phyloP scores from a whole-genome alignment of 305 asterid genomes.

The Stenogyne calaminthoides region DNA sequence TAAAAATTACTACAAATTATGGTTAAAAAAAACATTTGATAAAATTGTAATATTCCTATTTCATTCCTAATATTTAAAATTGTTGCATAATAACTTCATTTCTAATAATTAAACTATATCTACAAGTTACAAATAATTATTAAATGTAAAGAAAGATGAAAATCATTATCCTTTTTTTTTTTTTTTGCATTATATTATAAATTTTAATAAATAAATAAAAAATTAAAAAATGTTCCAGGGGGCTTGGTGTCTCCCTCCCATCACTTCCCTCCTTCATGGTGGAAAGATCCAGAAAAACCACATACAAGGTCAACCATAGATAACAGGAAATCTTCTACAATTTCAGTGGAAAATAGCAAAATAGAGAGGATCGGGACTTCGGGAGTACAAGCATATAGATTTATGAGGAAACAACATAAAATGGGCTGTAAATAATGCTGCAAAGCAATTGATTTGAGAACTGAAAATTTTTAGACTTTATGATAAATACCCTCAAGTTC shows the following conservation, averaged over 20 bases:
- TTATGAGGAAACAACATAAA: conserved; percentile 17
- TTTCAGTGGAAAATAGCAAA: conserved; percentile 10
- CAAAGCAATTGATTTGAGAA: conserved; percentile 18
- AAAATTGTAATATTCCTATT: not conserved
- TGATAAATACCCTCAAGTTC: conserved; percentile 84
- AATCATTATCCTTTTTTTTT: not conserved
- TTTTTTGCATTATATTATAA: not conserved
- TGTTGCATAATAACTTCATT: not conserved
- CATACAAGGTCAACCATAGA: conserved; percentile 4
- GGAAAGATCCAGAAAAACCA: conserved; percentile 18
- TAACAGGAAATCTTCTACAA: conserved; percentile 13
- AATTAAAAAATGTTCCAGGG: not conserved
- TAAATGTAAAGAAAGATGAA: not conserved
- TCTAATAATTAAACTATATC: not conserved
- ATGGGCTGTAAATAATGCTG: conserved; percentile 19
- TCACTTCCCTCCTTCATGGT: not conserved
- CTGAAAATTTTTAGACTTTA: conserved; percentile 17
- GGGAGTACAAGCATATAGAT: conserved; percentile 18
- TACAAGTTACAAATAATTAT: not conserved
- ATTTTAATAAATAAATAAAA: too few relatives aligned
- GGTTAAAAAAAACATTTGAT: not conserved
- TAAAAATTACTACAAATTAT: not conserved
- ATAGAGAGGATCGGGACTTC: conserved; percentile 9
- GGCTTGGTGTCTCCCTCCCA: not conserved
- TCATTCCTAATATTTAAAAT: not conserved